These are phyloP conservation scores for Niebla homalea DNA, from an alignment of 495 filamentous ascomycete species.

Conservation along the genomic window DNA sequence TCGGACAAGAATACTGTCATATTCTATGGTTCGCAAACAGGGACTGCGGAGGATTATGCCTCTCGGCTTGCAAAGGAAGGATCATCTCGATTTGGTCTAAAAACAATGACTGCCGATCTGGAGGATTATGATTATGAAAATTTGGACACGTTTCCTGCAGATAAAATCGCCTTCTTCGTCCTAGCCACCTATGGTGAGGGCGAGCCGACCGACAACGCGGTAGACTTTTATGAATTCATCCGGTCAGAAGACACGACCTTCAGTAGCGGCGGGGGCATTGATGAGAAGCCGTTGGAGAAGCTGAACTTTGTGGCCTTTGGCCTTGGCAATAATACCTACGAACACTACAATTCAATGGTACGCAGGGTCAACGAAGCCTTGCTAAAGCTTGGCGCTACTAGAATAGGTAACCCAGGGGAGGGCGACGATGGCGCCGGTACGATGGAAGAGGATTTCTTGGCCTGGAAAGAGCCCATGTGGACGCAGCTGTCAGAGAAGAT, in stretches of 20 bases:
- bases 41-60: slow-evolving; percentile 97
- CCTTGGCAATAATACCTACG: slow-evolving; percentile 96
- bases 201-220: slow-evolving; percentile 96
- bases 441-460: slow-evolving; percentile 98
- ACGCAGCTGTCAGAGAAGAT: slow-evolving; percentile 63
- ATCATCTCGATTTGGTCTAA: slow-evolving; percentile 86
- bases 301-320: slow-evolving; percentile 93
- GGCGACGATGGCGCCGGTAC: slow-evolving; percentile 97
- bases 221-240: slow-evolving; percentile 97
- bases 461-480: slow-evolving; percentile 99
- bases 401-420: slow-evolving; percentile 82
- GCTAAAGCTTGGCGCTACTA: slow-evolving; percentile 62
- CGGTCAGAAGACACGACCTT: slow-evolving; percentile 68
- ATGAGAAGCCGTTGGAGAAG: slow-evolving; percentile 64
- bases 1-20: slow-evolving; percentile 92
- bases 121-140: slow-evolving; percentile 98
- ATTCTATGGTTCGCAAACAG: slow-evolving; percentile 97
- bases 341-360: slow-evolving; percentile 99
- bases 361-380: slow-evolving; percentile 74
- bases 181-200: slow-evolving; percentile 97
- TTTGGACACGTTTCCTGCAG: slow-evolving; percentile 73
- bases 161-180: slow-evolving; percentile 90
- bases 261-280: slow-evolving; percentile 47
- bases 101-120: slow-evolving; percentile 96
- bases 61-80: slow-evolving; percentile 97